Percentiles rank a stretch among this genome's conserved stretches.
phyloP scores from a whole-genome alignment of 192 early-diverging fungal genomes.

The Backusella circina region DNA sequence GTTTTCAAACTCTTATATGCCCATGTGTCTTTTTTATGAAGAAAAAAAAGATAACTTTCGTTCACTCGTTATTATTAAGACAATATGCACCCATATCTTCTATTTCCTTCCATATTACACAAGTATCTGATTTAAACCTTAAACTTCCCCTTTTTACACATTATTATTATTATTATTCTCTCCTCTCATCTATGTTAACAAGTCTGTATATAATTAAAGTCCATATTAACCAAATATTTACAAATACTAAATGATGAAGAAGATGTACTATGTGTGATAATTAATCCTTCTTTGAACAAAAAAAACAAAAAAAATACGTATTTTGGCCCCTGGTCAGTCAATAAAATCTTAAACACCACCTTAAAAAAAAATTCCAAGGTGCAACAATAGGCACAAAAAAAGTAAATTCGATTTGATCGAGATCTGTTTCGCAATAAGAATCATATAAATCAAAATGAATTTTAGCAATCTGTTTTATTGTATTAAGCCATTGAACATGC shows the following conservation, averaged over 20 bases:
- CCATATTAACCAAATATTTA: neutral
- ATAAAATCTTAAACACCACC: neutral
- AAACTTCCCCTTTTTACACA: neutral
- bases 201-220: neutral
- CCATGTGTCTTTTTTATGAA: neutral
- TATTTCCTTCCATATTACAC: neutral
- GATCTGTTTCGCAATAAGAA: neutral
- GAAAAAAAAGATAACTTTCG: neutral
- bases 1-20: neutral
- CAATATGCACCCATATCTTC: neutral
- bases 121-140: constrained; percentile 1
- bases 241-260: neutral
- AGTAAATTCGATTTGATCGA: neutral
- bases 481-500: neutral
- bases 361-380: neutral
- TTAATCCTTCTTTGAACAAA: neutral
- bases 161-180: neutral
- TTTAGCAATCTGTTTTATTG: neutral
- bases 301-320: neutral
- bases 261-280: neutral
- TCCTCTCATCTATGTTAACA: neutral
- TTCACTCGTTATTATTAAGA: neutral
- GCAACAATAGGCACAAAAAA: neutral
- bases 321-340: neutral
- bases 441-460: neutral